These are phyloP conservation scores for Rhodamnia argentea DNA, from an alignment of 345 rosid species.

Conservation along the genomic window DNA sequence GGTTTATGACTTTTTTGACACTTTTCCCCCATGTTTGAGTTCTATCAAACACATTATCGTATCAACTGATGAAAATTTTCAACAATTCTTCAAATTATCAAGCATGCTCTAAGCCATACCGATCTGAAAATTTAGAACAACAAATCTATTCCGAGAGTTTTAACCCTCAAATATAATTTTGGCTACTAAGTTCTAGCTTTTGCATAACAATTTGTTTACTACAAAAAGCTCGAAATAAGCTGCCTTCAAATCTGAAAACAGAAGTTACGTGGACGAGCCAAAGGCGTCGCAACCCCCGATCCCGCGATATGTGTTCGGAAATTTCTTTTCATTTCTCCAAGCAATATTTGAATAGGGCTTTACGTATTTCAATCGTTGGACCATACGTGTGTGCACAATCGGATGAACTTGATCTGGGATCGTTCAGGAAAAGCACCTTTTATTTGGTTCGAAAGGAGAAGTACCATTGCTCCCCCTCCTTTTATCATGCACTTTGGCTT, in stretches of 20 bases:
- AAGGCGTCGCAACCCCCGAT: neutral
- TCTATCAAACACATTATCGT: rapidly evolving
- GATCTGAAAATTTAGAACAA: neutral
- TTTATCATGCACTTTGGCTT: neutral
- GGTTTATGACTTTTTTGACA: no score
- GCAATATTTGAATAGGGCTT: neutral
- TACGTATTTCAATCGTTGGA: neutral
- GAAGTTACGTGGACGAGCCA: no score
- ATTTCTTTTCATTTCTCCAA: neutral
- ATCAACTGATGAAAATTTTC: neutral
- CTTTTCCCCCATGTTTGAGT: no score
- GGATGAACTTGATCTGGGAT: neutral
- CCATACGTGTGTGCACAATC: neutral
- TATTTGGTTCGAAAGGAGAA: neutral
- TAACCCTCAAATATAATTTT: neutral
- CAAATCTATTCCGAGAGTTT: neutral
- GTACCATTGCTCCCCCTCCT: neutral
- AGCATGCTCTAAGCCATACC: neutral
- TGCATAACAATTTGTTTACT: neutral
- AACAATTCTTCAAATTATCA: neutral
- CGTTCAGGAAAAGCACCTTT: neutral
- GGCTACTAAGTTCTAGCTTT: neutral
- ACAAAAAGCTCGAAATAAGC: neutral
- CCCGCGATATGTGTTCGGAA: neutral
- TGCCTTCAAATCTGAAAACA: no score